A percentile compares a stretch with the other conserved stretches of the same genome.
Conservation (phyloP, 2,329 filamentous ascomycete species). For the Penicillium sp. region DNA sequence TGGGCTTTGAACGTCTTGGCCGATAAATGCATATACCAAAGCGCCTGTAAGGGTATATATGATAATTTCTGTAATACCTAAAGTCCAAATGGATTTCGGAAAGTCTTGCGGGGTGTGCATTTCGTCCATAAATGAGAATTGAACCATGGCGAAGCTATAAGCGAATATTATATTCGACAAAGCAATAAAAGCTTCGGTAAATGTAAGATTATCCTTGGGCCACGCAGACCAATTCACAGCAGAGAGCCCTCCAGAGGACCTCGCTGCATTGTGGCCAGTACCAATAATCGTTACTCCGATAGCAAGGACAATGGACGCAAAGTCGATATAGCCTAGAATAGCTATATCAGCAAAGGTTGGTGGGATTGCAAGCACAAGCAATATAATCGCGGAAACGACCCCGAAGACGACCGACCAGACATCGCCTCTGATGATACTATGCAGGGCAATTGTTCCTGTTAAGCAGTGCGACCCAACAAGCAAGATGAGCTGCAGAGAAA, state of each 20-base stretch:
- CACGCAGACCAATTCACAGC: conserved; percentile 37
- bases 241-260: conserved; percentile 29
- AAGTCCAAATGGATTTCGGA: conserved; percentile 30
- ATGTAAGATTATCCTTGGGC: conserved; percentile 36
- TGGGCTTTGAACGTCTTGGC: conserved; percentile 37
- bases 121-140: conserved; percentile 34
- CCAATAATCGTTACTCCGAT: conserved; percentile 44
- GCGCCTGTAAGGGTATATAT: conserved; percentile 32
- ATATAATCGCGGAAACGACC: conserved; percentile 46
- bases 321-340: conserved; percentile 45
- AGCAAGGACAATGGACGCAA: conserved; percentile 39
- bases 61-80: conserved; percentile 28
- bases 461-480: conserved; percentile 51
- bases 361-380: conserved; percentile 39
- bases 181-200: conserved; percentile 40
- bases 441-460: conserved; percentile 53
- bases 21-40: conserved; percentile 41
- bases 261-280: conserved; percentile 35
- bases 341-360: conserved; percentile 44
- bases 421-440: conserved; percentile 45
- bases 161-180: conserved; percentile 44
- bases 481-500: conserved; percentile 49
- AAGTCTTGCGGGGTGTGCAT: conserved; percentile 33
- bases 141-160: conserved; percentile 49
- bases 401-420: conserved; percentile 51